A percentile compares a stretch with the other conserved stretches of the same genome.
phyloP scores from a whole-genome alignment of 768 basidiomycete genomes.

The Amanita jacksonii region DNA sequence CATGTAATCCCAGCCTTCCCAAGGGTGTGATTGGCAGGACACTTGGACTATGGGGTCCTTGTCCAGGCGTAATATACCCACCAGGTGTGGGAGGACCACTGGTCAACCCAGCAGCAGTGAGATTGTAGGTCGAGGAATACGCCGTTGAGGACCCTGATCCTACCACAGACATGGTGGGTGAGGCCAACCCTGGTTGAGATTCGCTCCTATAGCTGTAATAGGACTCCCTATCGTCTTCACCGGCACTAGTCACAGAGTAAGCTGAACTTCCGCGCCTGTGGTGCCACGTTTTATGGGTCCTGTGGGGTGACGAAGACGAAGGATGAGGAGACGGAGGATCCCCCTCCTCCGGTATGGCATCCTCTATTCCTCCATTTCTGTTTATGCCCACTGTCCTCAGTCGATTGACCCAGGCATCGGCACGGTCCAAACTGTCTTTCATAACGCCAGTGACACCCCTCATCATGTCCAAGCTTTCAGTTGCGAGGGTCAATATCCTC shows the following conservation, averaged over 20 bases:
- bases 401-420: constrained; percentile 86
- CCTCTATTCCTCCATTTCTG: constrained; percentile 28
- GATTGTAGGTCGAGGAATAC: constrained; percentile 14
- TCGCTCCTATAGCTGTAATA: constrained; percentile 15
- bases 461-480: constrained; percentile 92
- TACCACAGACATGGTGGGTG: background rate
- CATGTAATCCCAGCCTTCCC: constrained; percentile 21
- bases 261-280: constrained; percentile 14
- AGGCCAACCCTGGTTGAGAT: too few species aligned
- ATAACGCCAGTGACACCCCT: constrained; percentile 81
- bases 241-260: constrained; percentile 7
- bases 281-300: constrained; percentile 9
- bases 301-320: constrained; percentile 10
- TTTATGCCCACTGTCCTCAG: constrained; percentile 71
- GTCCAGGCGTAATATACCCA: constrained; percentile 15
- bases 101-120: constrained; percentile 13
- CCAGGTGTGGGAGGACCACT: constrained; percentile 28
- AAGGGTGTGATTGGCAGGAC: constrained; percentile 18
- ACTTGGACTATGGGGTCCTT: constrained; percentile 7
- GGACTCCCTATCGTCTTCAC: constrained; percentile 15
- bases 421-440: constrained; percentile 78
- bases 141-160: constrained; percentile 20
- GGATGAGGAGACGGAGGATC: constrained; percentile 6
- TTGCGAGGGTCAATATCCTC: constrained; percentile 73
- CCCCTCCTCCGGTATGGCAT: constrained; percentile 10